These are phyloP conservation scores for Populus nigra DNA, from an alignment of 345 rosid species.

Conservation along the genomic window DNA sequence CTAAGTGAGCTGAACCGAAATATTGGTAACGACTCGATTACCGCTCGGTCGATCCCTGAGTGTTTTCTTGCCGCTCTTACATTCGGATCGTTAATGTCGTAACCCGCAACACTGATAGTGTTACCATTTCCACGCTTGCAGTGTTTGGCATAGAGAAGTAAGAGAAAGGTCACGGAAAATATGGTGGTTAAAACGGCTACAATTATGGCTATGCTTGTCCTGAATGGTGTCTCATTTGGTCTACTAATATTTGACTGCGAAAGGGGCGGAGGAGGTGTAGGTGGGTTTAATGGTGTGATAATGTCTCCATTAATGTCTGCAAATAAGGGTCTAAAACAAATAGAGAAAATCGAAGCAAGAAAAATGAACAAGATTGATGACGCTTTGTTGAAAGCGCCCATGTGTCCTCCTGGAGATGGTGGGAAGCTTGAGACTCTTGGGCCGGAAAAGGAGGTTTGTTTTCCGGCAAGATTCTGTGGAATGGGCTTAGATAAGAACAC, in stretches of 20 bases:
- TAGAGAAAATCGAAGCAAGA: no score
- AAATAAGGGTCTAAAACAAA: no score
- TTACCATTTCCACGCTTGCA: slow-evolving; percentile 33
- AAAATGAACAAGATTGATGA: no score
- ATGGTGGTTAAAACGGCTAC: slow-evolving; percentile 62
- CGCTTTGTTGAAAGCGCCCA: no score
- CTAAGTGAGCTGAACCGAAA: slow-evolving; percentile 72
- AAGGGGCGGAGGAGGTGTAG: slow-evolving; percentile 17
- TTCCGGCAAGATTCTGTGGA: no score
- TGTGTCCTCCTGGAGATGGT: no score
- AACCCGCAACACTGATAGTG: slow-evolving; percentile 12
- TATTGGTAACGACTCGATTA: slow-evolving; percentile 73
- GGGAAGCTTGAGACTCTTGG: no score
- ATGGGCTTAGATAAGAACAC: no score
- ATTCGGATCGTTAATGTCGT: background rate
- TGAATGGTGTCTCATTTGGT: slow-evolving; percentile 38
- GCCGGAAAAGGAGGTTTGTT: no score
- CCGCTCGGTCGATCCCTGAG: slow-evolving; percentile 73
- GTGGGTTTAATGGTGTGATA: no score
- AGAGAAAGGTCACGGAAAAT: slow-evolving; percentile 68
- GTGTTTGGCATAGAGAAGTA: slow-evolving; percentile 82
- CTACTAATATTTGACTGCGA: background rate
- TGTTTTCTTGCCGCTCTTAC: slow-evolving; percentile 38
- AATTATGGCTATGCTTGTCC: slow-evolving; percentile 58
- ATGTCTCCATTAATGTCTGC: no score